Conservation (phyloP, 306 rosid genomes). For the Trifolium fragiferum region DNA sequence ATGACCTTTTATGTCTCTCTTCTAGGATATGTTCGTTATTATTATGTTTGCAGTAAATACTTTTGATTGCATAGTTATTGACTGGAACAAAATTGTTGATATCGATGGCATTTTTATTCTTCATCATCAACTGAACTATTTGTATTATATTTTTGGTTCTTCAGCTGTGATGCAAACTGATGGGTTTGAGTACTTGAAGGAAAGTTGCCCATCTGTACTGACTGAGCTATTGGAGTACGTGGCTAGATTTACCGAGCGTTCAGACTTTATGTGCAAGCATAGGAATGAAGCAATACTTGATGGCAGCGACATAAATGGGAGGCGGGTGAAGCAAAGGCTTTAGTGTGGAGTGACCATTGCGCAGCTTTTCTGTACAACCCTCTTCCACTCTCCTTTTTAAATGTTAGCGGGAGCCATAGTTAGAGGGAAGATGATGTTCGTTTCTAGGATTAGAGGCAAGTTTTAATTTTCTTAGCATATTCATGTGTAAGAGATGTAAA, state of each 20-base stretch:
- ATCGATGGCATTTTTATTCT: background rate
- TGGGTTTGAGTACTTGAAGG: conserved; percentile 87
- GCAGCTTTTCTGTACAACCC: conserved; percentile 38
- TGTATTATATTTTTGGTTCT: conserved; percentile 14
- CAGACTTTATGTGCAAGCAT: conserved; percentile 57
- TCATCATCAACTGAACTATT: conserved; percentile 28
- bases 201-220: conserved; percentile 84
- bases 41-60: too few relatives aligned
- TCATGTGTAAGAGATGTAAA: conserved; percentile 57
- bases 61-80: too few relatives aligned
- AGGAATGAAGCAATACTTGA: conserved; percentile 73
- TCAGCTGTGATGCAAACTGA: conserved; percentile 93
- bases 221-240: conserved; percentile 87
- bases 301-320: conserved; percentile 84
- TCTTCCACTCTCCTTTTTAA: conserved; percentile 36
- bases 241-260: conserved; percentile 81
- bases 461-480: conserved; percentile 43
- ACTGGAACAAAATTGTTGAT: background rate
- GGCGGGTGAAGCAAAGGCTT: conserved; percentile 92
- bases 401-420: conserved; percentile 41
- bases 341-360: conserved; percentile 44
- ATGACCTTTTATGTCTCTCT: too few relatives aligned
- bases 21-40: too few relatives aligned
- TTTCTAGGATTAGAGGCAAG: conserved; percentile 47
- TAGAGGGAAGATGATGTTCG: conserved; percentile 44